Percentiles rank a stretch among this genome's conserved stretches.
phyloP scores from a whole-genome alignment of 768 basidiomycete genomes.

The Termitomyces sp. region DNA sequence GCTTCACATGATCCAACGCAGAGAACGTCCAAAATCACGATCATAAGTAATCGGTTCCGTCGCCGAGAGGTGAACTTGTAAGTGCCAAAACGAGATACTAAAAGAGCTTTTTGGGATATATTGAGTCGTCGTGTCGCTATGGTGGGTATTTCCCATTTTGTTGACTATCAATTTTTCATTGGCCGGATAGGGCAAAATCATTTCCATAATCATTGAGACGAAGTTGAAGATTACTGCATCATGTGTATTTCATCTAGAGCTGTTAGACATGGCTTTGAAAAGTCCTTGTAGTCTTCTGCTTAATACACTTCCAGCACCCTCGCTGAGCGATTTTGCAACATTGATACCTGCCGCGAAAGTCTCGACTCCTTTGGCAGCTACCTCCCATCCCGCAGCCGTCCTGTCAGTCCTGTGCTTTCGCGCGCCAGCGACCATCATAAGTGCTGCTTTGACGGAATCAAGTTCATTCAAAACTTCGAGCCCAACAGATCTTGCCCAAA shows the following conservation, averaged over 20 bases:
- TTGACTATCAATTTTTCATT: slow-evolving; percentile 1
- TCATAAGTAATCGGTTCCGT: slow-evolving; percentile 4
- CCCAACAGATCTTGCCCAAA: slow-evolving; percentile 85
- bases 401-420: slow-evolving; percentile 9
- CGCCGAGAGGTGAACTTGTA: slow-evolving; percentile 3
- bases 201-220: background rate
- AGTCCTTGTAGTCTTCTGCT: slow-evolving; percentile 24
- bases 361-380: slow-evolving; percentile 42
- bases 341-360: slow-evolving; percentile 30
- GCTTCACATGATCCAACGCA: background rate
- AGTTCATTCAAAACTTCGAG: slow-evolving; percentile 91
- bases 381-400: slow-evolving; percentile 23
- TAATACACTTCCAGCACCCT: slow-evolving; percentile 16
- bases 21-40: slow-evolving; percentile 7
- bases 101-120: slow-evolving; percentile 5
- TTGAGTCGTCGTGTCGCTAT: no score
- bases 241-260: background rate
- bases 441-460: slow-evolving; percentile 69
- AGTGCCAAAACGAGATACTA: no score
- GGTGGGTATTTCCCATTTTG: background rate
- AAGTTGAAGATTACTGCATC: background rate
- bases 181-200: background rate
- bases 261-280: slow-evolving; percentile 10
- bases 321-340: slow-evolving; percentile 21
- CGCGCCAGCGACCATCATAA: slow-evolving; percentile 80